Evolutionary conservation across 805 yeast species (phyloP), one percentile per base, ranked within the genome.

Genomic region (Schwanniomyces yamadae): DNA sequence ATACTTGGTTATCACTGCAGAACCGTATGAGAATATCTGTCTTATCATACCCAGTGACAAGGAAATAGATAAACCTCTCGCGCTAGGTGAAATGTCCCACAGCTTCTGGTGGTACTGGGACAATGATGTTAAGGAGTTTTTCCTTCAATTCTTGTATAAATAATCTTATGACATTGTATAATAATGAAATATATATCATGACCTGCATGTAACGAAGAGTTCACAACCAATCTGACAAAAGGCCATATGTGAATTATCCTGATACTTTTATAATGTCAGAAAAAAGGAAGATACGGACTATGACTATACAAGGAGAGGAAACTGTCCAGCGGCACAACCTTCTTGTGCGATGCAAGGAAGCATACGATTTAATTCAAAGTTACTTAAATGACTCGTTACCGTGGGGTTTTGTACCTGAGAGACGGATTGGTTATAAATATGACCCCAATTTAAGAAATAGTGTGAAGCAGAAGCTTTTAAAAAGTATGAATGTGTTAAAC

Each of bases 11-110:
- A 61, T 90, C 0, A 80, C 89, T n/a, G 93, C 83, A 3, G 96
- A 88, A 55, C 97, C 97, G 1, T 93, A 87, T 57, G 91, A 88
- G 42, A 87, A 82, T 40, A 68, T 88, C 7, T 84, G 83, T 1
- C 66, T 91, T 39, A 81, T 86, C 40, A 69, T 93, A 9, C 95
- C 95, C 1, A 69, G 78, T 11, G 77, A 78, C 16, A 65, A 79
- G 10, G 78, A 73, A 41, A 59, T 66, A 14, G 69, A 65, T 14
- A 66, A 60, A 11, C 63, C 63, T 7, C 37, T 35, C 3, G 55
- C 51, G 4, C 37, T 38, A 17, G 48, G 39, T 3, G 54, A 49
- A 15, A 55, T 57, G 55, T 45, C 58, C 7, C 50, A 52, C 4
- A 45, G 55, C 6, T 72, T 77, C 23, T 85, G 89, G 84, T 77